Conservation (phyloP, 2,329 filamentous ascomycete species). For the Colletotrichum godetiae region DNA sequence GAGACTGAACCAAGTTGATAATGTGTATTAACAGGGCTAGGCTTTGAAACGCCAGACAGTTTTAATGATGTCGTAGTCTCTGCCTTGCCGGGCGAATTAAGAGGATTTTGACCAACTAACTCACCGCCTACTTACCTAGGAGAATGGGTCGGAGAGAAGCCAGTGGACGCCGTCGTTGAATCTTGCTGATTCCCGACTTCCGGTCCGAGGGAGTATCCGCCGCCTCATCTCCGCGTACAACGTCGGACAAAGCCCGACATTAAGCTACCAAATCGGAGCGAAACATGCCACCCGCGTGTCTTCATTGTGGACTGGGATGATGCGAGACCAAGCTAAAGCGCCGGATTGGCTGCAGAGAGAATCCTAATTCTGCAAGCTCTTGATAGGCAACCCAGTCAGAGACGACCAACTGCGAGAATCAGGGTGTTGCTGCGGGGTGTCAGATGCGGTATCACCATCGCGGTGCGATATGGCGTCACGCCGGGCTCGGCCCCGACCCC, state of each 20-base stretch:
- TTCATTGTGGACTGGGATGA: conserved; percentile 25
- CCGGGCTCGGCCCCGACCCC: conserved; percentile 34
- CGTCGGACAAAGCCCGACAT: conserved; percentile 24
- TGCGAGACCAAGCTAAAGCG: background rate
- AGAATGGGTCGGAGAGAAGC: background rate
- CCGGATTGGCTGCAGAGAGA: conserved; percentile 14
- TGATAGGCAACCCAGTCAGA: conserved; percentile 5
- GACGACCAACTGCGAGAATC: background rate
- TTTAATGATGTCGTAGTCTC: background rate
- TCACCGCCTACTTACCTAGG: background rate
- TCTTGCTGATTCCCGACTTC: background rate
- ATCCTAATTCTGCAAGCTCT: background rate
- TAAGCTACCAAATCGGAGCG: background rate
- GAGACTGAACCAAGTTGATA: background rate
- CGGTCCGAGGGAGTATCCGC: background rate
- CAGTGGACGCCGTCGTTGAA: background rate
- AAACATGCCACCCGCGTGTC: conserved; percentile 21
- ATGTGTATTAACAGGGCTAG: background rate
- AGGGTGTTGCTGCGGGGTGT: conserved; percentile 18
- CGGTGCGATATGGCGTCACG: conserved; percentile 29
- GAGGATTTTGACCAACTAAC: too few relatives aligned
- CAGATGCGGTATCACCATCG: conserved; percentile 27
- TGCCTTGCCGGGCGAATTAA: background rate
- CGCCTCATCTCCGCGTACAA: background rate
- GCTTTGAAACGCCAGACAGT: background rate